Conservation (phyloP, 805 yeast species). For the Saccharomycopsis sp. region DNA sequence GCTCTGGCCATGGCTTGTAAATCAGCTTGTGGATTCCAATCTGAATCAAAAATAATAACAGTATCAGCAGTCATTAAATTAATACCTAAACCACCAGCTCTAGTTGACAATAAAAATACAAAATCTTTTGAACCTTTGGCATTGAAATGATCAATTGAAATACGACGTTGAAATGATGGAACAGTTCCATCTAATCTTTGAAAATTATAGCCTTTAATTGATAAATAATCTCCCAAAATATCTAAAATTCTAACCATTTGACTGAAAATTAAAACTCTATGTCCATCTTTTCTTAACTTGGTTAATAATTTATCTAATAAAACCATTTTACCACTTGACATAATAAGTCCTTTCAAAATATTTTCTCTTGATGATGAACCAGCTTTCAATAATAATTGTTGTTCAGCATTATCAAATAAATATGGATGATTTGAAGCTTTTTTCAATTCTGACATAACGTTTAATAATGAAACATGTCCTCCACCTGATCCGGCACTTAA, state of each 20-base stretch:
- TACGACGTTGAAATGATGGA: slow-evolving; percentile 86
- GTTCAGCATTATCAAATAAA: slow-evolving; percentile 87
- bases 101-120: slow-evolving; percentile 78
- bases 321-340: slow-evolving; percentile 99
- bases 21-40: slow-evolving; percentile 99
- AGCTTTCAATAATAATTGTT: slow-evolving; percentile 58
- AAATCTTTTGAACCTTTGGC: slow-evolving; percentile 90
- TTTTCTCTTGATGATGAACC: slow-evolving; percentile 67
- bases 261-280: slow-evolving; percentile 86
- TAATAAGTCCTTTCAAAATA: slow-evolving; percentile 78
- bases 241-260: slow-evolving; percentile 98
- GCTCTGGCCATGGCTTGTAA: slow-evolving; percentile 99
- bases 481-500: slow-evolving; percentile 75
- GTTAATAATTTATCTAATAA: slow-evolving; percentile 80
- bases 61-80: slow-evolving; percentile 99
- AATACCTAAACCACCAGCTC: slow-evolving; percentile 99
- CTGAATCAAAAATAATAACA: slow-evolving; percentile 94
- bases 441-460: slow-evolving; percentile 90
- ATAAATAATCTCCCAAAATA: slow-evolving; percentile 84
- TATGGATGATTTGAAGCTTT: slow-evolving; percentile 98
- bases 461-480: slow-evolving; percentile 71
- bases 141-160: slow-evolving; percentile 93
- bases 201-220: slow-evolving; percentile 77
- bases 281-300: slow-evolving; percentile 85
- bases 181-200: slow-evolving; percentile 96